Base-by-base conservation (phyloP, 768 basidiomycete genomes). In the Cyclocybe cylindracea region DNA sequence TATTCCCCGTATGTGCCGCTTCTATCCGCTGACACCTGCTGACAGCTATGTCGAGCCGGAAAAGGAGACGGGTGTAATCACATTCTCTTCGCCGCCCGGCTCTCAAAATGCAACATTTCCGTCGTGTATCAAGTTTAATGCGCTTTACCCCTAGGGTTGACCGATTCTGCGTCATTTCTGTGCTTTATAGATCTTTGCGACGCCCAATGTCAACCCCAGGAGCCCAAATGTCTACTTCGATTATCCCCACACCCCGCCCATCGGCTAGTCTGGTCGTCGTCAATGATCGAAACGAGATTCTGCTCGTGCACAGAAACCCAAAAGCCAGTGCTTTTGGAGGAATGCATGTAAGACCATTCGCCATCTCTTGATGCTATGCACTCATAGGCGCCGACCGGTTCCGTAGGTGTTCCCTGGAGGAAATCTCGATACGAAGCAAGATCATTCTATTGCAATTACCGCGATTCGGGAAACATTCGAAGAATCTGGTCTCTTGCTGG, bases 391-490 rank as follows among this genome's bases (percentile, higher is more conserved):
- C 38, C 44, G 7, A 7, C 38, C 31, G 19, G 13, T n/a, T 45
- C 11, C 52, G 19, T 54, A 90, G 88, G 88, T 89, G 29, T 91
- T 89, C 59, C 88, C 88, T 6, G 88, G 88, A 10, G 88, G 88
- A 13, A 87, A 87, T 64, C 76, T 72, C 38, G 87, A 89, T 70
- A 55, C 72, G 43, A 67, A 71, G 48, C 85, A 89, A 56, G 87
- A 89, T 57, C 61, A 62, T 5, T 80, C 80, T 8, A 62, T 86
- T 14, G 65, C 66, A 32, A 74, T 84, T 51, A 89, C 86, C 10
- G 88, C 86, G 3, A 83, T 89, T 39, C 77, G 88, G 13, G 87
- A 91, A 68, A 85, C 87, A 0, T 89, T 91, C 51, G 88, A 91
- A 61, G 88, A 91, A 62, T 78, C 86, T 2, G 88, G 87, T 2